Base-by-base conservation (phyloP, 2,329 filamentous ascomycete genomes). In the Ophiocordyceps sinensis region DNA sequence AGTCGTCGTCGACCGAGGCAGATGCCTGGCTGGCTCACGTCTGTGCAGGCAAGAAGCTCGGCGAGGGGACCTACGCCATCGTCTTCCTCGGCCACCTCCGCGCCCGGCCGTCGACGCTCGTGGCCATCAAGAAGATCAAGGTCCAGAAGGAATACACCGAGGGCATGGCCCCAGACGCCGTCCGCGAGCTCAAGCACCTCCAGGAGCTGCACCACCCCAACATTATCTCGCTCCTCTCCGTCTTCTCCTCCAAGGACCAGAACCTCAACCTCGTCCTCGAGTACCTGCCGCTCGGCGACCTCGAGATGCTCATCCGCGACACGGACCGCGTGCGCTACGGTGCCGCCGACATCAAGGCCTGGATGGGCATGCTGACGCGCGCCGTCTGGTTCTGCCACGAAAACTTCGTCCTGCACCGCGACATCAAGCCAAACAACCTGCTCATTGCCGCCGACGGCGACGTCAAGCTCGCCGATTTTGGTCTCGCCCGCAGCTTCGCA, bases 391-490 rank as follows among this genome's bases (percentile, higher is more conserved):
- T 94, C 68, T 96, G 91, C 62, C 91, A 98, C 62, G 85, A 88
- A 57, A 93, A 91, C 60, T 89, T 82, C 53, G 77, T 98, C 15
- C 72, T 98, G 28, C 91, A 98, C 64, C 85, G 91, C 52, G 91
- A 98, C 68, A 96, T 98, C 69, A 98, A 98, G 65, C 89, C 89
- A 38, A 96, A 96, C 74, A 98, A 98, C 66, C 67, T 96, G 62
- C 72, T 98, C 44, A 94, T 98, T 52, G 87, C 87, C 19, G 83
- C 85, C 35, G 85, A 94, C 57, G 89, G 91, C 38, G 85, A 89
- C 55, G 78, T 98, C 55, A 96, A 96, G 61, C 76, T 98, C 39
- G 91, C 89, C 30, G 91, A 98, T 81, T 98, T 98, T 53, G 91
- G 91, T 71, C 78, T 98, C 29, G 91, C 91, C 6, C 73, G 91